A percentile compares a stretch with the other conserved stretches of the same genome.
phyloP scores from a whole-genome alignment of 2,329 filamentous ascomycete species.

The Myriosclerotinia scirpicola region DNA sequence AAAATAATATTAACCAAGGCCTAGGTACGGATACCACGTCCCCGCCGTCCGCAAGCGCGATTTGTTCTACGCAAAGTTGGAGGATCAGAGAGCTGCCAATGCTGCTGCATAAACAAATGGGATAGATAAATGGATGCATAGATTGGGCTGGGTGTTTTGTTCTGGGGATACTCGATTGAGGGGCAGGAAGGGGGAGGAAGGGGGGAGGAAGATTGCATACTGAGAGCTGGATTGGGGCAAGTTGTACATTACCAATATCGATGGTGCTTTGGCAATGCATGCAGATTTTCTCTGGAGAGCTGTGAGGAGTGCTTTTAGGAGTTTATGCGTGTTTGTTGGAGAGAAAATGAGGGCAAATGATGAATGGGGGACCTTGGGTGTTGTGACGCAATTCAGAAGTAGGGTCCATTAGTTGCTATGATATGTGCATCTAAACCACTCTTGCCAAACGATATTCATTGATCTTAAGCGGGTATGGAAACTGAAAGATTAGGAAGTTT shows the following conservation, averaged over 20 bases:
- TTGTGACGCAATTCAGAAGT: not conserved
- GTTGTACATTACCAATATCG: constrained; percentile 40
- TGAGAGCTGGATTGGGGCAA: constrained; percentile 26
- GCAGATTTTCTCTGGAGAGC: constrained; percentile 26
- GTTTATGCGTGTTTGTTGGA: too few species aligned
- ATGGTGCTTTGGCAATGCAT: constrained; percentile 36
- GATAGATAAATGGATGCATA: constrained; percentile 20
- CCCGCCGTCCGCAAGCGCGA: constrained; percentile 45
- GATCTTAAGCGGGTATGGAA: not conserved
- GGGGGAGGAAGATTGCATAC: constrained; percentile 1
- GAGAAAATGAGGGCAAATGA: not conserved
- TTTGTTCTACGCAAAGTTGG: constrained; percentile 45
- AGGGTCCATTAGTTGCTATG: not conserved
- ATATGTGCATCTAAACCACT: not conserved
- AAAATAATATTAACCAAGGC: not conserved
- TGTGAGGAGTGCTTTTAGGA: not conserved
- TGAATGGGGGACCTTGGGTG: not conserved
- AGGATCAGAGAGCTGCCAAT: constrained; percentile 43
- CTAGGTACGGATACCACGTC: constrained; percentile 46
- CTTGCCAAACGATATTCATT: not conserved
- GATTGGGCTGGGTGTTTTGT: constrained; percentile 2
- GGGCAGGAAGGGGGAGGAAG: not conserved
- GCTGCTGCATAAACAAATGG: constrained; percentile 33
- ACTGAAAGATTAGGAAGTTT: not conserved
- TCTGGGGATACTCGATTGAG: constrained; percentile 2